phyloP scores from a whole-genome alignment of 2,329 filamentous ascomycete genomes.

The Epichloe uncinata region DNA sequence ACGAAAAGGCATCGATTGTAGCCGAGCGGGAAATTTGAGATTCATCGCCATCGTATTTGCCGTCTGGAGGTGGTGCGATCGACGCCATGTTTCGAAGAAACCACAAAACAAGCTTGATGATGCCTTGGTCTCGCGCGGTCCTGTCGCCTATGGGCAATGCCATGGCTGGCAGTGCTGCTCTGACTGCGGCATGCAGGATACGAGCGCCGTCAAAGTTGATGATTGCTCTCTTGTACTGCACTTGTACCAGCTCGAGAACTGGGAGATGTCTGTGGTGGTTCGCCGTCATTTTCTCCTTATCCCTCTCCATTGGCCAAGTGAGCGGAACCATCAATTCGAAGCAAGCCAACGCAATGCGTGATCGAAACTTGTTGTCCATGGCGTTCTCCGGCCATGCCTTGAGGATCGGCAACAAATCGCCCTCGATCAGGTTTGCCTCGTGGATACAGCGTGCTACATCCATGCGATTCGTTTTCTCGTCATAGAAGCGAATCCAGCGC shows the following conservation, averaged over 20 bases:
- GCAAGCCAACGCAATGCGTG: conserved; percentile 70
- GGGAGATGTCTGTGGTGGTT: conserved; percentile 90
- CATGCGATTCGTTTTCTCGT: conserved; percentile 84
- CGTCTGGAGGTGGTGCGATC: conserved; percentile 60
- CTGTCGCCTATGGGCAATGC: conserved; percentile 64
- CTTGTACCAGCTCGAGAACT: conserved; percentile 75
- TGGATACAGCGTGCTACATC: conserved; percentile 88
- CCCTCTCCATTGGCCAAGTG: conserved; percentile 83
- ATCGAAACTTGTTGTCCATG: conserved; percentile 60
- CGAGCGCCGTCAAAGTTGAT: conserved; percentile 68
- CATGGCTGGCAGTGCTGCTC: conserved; percentile 76
- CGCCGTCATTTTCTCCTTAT: conserved; percentile 68
- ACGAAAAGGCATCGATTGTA: conserved; percentile 77
- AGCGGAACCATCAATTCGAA: conserved; percentile 83
- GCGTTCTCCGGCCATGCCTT: conserved; percentile 65
- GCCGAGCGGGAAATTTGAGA: conserved; percentile 77
- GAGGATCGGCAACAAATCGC: conserved; percentile 82
- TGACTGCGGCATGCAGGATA: conserved; percentile 69
- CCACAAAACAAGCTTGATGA: conserved; percentile 82
- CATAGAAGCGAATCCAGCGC: conserved; percentile 88
- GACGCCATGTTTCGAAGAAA: conserved; percentile 80
- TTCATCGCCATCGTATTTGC: conserved; percentile 76
- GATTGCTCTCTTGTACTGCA: conserved; percentile 78
- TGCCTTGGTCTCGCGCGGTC: conserved; percentile 69
- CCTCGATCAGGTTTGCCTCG: conserved; percentile 82